These are phyloP conservation scores for Penicillium sp. DNA, from an alignment of 2,329 filamentous ascomycete species.

Conservation along the genomic window DNA sequence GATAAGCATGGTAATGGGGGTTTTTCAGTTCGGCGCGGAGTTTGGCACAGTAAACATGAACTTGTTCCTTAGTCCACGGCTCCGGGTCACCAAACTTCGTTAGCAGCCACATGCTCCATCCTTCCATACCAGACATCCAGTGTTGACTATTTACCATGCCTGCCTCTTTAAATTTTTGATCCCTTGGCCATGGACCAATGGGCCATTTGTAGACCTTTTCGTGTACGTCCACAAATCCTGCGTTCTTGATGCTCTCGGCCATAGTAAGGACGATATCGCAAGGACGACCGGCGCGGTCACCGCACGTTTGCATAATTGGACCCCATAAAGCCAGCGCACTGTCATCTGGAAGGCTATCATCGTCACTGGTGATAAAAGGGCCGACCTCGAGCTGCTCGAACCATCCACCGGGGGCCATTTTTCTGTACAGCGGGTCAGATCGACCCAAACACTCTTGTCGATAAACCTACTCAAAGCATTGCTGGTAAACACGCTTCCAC, in stretches of 20 bases:
- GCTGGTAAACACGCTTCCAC: slow-evolving; percentile 18
- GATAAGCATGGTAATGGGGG: slow-evolving; percentile 5
- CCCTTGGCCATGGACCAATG: slow-evolving; percentile 34
- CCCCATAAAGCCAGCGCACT: slow-evolving; percentile 17
- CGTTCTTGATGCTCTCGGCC: slow-evolving; percentile 23
- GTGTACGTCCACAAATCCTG: slow-evolving; percentile 36
- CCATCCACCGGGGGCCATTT: slow-evolving; percentile 23
- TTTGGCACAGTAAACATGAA: slow-evolving; percentile 7
- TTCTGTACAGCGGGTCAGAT: slow-evolving; percentile 8
- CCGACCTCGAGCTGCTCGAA: slow-evolving; percentile 22
- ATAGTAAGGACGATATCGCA: slow-evolving; percentile 25
- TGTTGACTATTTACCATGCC: slow-evolving; percentile 38
- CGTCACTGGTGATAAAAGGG: slow-evolving; percentile 16
- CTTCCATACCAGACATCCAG: slow-evolving; percentile 31
- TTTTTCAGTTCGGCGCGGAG: slow-evolving; percentile 6
- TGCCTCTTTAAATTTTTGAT: slow-evolving; percentile 36
- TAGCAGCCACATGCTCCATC: slow-evolving; percentile 33
- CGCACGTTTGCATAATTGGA: slow-evolving; percentile 19
- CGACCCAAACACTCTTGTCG: not conserved
- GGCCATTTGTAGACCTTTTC: slow-evolving; percentile 33
- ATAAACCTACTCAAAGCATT: slow-evolving; percentile 19
- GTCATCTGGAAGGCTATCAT: slow-evolving; percentile 15
- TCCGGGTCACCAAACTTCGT: slow-evolving; percentile 24
- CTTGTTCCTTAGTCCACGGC: slow-evolving; percentile 10
- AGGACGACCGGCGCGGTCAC: slow-evolving; percentile 22